Base-by-base conservation (phyloP, 768 basidiomycete species). In the Serendipita sp. region DNA sequence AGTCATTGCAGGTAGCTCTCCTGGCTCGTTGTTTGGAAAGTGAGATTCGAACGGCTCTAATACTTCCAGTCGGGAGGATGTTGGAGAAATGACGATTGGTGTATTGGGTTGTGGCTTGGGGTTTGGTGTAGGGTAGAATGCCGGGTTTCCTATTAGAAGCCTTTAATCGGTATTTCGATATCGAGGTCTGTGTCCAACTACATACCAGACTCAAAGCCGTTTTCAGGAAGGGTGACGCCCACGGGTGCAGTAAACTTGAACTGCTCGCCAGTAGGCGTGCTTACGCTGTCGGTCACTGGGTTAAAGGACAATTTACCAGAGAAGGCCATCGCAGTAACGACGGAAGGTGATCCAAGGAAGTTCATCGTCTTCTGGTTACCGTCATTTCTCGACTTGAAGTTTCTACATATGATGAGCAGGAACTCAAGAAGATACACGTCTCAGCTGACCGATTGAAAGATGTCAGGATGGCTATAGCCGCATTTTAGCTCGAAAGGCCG, bases 281-380 rank as follows among this genome's bases (percentile, higher is more conserved):
- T 73, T 67, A 85, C 76, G 13, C 81, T 77, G 74, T 99, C 96
- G 16, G 83, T 87, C 69, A 86, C 79, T 1, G 96, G 96, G 71
- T 98, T 94, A 78, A 99, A 99, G 10, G 89, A 85, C 46, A 98
- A 79, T 71, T 83, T 86, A 44, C 95, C 96, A 6, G 91, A 86
- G 75, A 98, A 98, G 0, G 94, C 85, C 91, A 95, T 92, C 0
- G 96, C 96, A 23, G 96, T 98, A 18, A 98, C 96, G 65, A 96
- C 80, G 37, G 93, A 95, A 0, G 96, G 96, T 3, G 94, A 97
- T 5, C 95, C 92, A 65, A 99, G 81, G 78, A 99, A 98, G 75
- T 98, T 98, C 91, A 95, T 91, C 15, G 94, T 98, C 64, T 85
- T 78, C 44, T 81, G 78, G 73, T 98, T 98, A 27, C 94, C 96